phyloP scores from a whole-genome alignment of 2,329 filamentous ascomycete species.

The Sclerotinia glacialis region DNA sequence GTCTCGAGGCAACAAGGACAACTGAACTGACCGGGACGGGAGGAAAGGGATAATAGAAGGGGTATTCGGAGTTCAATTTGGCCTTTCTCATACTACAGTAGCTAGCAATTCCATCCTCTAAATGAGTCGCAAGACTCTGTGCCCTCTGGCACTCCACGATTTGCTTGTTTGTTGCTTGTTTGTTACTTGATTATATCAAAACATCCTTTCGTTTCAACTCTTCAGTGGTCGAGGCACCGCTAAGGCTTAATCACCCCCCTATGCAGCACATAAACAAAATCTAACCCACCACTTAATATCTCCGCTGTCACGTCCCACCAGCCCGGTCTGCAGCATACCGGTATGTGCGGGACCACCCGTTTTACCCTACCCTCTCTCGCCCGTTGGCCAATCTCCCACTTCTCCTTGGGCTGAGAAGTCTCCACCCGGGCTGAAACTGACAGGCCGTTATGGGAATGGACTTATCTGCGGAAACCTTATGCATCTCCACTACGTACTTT shows the following conservation, averaged over 20 bases:
- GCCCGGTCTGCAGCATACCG: background rate
- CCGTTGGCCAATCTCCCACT: background rate
- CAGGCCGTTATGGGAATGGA: background rate
- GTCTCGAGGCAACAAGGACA: constrained; percentile 15
- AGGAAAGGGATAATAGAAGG: constrained; percentile 5
- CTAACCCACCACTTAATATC: background rate
- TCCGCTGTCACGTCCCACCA: constrained; percentile 13
- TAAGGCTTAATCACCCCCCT: background rate
- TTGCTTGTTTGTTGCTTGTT: background rate
- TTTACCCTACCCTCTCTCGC: background rate
- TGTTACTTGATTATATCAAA: background rate
- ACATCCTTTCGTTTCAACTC: background rate
- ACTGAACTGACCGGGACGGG: constrained; percentile 7
- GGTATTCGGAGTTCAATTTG: constrained; percentile 4
- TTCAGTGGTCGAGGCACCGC: background rate
- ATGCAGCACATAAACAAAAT: background rate
- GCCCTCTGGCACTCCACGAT: constrained; percentile 12
- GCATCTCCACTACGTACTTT: background rate
- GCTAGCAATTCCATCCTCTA: constrained; percentile 16
- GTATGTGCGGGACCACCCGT: background rate
- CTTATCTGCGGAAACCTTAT: no score
- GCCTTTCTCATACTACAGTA: constrained; percentile 1
- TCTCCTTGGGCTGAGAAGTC: background rate
- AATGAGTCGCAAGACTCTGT: constrained; percentile 19
- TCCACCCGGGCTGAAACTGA: constrained; percentile 3